These are phyloP conservation scores for Trametes polyzona DNA, from an alignment of 1,284 basidiomycete species.

Conservation along the genomic window DNA sequence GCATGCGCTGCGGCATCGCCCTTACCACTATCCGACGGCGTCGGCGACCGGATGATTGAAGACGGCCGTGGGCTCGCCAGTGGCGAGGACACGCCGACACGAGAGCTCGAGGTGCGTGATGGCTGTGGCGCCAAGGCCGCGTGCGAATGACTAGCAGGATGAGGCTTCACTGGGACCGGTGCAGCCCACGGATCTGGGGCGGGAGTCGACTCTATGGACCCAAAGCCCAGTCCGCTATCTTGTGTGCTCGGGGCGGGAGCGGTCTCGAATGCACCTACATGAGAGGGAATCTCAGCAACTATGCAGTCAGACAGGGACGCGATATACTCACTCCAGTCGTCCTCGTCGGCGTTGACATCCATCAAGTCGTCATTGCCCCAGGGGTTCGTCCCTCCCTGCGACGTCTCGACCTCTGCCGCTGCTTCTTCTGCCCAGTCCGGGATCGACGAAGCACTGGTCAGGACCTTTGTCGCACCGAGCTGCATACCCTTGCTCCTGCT, in stretches of 20 bases:
- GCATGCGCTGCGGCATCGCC: slow-evolving; percentile 25
- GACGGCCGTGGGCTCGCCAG: slow-evolving; percentile 21
- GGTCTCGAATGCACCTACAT: slow-evolving; percentile 82
- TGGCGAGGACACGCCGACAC: slow-evolving; percentile 9
- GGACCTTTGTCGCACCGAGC: slow-evolving; percentile 61
- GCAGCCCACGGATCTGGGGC: slow-evolving; percentile 16
- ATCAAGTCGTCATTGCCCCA: slow-evolving; percentile 84
- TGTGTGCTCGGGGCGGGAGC: slow-evolving; percentile 46
- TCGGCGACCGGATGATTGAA: slow-evolving; percentile 26
- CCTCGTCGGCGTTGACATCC: slow-evolving; percentile 88
- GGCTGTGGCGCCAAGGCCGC: slow-evolving; percentile 18
- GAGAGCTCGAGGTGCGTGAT: slow-evolving; percentile 7
- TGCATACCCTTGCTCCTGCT: slow-evolving; percentile 65
- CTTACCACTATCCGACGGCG: slow-evolving; percentile 30
- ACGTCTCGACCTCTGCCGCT: slow-evolving; percentile 45
- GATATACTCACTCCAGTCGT: slow-evolving; percentile 93
- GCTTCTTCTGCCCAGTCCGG: slow-evolving; percentile 64
- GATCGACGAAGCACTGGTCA: slow-evolving; percentile 33
- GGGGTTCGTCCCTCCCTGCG: slow-evolving; percentile 45
- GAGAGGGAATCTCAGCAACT: not conserved
- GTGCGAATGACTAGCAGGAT: slow-evolving; percentile 2
- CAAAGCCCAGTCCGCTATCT: slow-evolving; percentile 27
- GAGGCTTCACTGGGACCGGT: not conserved
- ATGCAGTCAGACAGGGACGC: not conserved
- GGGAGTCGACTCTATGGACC: not conserved